Base-by-base conservation (phyloP, 257 asterid species). In the Osmanthus fragrans region DNA sequence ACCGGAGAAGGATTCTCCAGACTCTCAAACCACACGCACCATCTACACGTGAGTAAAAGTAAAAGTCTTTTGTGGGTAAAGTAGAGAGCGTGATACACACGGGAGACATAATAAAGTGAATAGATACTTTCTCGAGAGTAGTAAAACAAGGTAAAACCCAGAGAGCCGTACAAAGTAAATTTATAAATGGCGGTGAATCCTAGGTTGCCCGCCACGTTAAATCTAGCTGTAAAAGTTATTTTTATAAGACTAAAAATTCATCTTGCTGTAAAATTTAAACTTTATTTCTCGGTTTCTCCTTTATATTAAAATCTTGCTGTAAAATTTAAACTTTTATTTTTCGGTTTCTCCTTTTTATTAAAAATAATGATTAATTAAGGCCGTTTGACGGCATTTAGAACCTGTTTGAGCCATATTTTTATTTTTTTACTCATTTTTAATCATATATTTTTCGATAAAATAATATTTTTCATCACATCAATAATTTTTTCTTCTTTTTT, bases 181-280 rank as follows among this genome's bases (percentile, higher is more conserved):
- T 42, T 82, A 72, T 80, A 84, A 81, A 87, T 87, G 93, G 90
- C 90, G 91, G 86, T 87, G 80, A 73, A 65, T 82, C 77, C 92
- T 73, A 92, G 88, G 92, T 80, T 90, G 90, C 89, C 86, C 89
- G 85, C 91, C 97, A 87, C 89, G 92, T 88, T 92, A 86, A 81
- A 81, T 79, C 77, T 77, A 86, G 91, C 96, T 86, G 95, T 89
- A 80, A 91, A 77, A 6, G 6, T 71, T 30, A 49, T 60, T 29
- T 77, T 74, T 27, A 23, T 40, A 74, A 18, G 4, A 45, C 18
- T 71, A 32, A 13, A 32, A 68, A 68, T 33, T 68, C 27, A 54
- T 18, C 64, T 54, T 54, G 25, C 64, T 19, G 25, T 54, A 18
- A 54, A n/a, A 69, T 34, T 70, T 70, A 37, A 7, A 19, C 37